Conservation (phyloP, 164 flowering plant genomes). For the Amborella trichopoda region DNA sequence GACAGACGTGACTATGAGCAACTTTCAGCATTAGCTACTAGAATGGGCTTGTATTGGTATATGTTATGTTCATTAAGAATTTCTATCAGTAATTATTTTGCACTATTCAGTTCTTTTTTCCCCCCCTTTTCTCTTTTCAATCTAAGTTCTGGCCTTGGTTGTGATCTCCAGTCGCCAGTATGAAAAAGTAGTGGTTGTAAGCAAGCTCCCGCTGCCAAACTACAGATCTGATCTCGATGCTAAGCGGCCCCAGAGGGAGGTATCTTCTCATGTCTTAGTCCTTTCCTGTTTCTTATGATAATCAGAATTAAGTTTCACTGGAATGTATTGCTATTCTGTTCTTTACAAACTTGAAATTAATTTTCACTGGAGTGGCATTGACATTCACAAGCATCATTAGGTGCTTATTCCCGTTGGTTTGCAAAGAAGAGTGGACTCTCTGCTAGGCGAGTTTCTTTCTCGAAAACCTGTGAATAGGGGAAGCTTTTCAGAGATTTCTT, state of each 20-base stretch:
- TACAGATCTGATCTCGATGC: conserved; percentile 91
- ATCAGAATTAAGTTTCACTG: too few relatives aligned
- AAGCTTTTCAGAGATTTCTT: conserved; percentile 16
- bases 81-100: neutral
- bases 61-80: neutral
- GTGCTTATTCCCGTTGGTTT: conserved; percentile 44
- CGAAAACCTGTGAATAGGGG: conserved; percentile 30
- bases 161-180: conserved; percentile 81
- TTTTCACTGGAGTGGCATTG: conserved; percentile 6
- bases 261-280: conserved; percentile 13
- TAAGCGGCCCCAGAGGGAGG: conserved; percentile 89
- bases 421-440: conserved; percentile 49
- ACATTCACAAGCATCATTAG: conserved; percentile 25
- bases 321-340: neutral
- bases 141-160: neutral
- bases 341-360: neutral
- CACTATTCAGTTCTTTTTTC: neutral
- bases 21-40: conserved; percentile 61
- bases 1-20: conserved; percentile 71
- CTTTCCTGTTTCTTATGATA: neutral
- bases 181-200: conserved; percentile 67
- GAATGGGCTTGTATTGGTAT: conserved; percentile 88
- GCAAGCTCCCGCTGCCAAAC: conserved; percentile 83
- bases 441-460: conserved; percentile 44
- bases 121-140: neutral